Evolutionary conservation across 345 rosid genomes (phyloP).

Genomic region (Schrenkiella parvula): DNA sequence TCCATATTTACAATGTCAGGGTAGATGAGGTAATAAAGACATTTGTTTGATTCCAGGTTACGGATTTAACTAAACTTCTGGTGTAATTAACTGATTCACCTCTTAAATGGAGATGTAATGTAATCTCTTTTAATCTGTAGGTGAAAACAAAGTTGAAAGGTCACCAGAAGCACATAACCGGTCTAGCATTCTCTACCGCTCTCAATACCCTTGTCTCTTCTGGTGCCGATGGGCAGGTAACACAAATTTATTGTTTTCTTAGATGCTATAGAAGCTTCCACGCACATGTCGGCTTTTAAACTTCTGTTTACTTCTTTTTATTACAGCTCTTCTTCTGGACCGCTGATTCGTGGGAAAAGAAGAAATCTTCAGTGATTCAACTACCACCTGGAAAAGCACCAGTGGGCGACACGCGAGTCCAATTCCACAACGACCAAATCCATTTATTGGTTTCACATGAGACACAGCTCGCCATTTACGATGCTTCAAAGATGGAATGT

Average conservation of each 20-base stretch:
- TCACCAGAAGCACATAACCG: conserved; percentile 68
- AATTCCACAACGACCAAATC: conserved; percentile 65
- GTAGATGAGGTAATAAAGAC: conserved; percentile 46
- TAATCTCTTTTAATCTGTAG: conserved; percentile 29
- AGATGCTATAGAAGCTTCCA: not conserved
- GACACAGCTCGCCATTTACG: conserved; percentile 70
- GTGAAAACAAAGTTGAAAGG: conserved; percentile 72
- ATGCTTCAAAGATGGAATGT: conserved; percentile 65
- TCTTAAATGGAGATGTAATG: not conserved
- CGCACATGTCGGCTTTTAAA: not conserved
- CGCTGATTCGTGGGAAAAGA: conserved; percentile 71
- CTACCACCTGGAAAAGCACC: conserved; percentile 58
- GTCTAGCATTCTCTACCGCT: conserved; percentile 67
- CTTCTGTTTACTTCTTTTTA: not conserved
- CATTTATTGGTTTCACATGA: conserved; percentile 66
- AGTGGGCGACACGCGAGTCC: conserved; percentile 62
- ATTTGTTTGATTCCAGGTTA: not conserved
- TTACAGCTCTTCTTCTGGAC: conserved; percentile 66
- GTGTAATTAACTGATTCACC: not conserved
- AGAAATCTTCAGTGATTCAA: conserved; percentile 48
- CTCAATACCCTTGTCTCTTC: conserved; percentile 68
- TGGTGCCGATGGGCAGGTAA: conserved; percentile 91
- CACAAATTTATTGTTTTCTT: not conserved
- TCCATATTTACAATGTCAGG: conserved; percentile 52
- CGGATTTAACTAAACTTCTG: not conserved